A percentile compares a stretch with the other conserved stretches of the same genome.
phyloP scores from a whole-genome alignment of 306 rosid species.

The Ochetophila trinervis region DNA sequence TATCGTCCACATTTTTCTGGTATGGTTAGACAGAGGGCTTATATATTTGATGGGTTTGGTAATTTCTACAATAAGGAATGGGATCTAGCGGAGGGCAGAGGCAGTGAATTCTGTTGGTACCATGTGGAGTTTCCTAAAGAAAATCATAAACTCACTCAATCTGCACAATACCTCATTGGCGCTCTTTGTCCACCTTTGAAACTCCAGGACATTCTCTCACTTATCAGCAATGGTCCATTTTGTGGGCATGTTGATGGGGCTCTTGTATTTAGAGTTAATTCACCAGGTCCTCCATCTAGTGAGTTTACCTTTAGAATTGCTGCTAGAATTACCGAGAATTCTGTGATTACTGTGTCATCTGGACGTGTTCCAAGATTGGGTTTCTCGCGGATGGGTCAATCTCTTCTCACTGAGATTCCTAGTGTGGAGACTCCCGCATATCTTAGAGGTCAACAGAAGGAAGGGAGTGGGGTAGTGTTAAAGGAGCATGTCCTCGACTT shows the following conservation, averaged over 20 bases:
- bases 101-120: slow-evolving; percentile 88
- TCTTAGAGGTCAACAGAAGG: slow-evolving; percentile 49
- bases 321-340: slow-evolving; percentile 75
- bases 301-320: slow-evolving; percentile 88
- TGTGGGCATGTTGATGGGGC: slow-evolving; percentile 94
- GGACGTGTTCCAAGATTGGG: slow-evolving; percentile 96
- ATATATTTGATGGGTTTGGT: slow-evolving; percentile 79
- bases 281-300: slow-evolving; percentile 88
- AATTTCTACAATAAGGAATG: slow-evolving; percentile 76
- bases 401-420: slow-evolving; percentile 91
- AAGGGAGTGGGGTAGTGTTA: slow-evolving; percentile 58
- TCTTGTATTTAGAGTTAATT: slow-evolving; percentile 86
- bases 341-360: slow-evolving; percentile 80
- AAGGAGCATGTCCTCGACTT: slow-evolving; percentile 96
- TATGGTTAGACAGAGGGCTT: slow-evolving; percentile 77
- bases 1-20: slow-evolving; percentile 40
- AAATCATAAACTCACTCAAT: slow-evolving; percentile 68
- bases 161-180: slow-evolving; percentile 76
- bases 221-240: slow-evolving; percentile 96
- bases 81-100: slow-evolving; percentile 62
- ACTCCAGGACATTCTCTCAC: slow-evolving; percentile 94
- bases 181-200: slow-evolving; percentile 93
- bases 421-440: slow-evolving; percentile 60
- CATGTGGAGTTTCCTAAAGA: slow-evolving; percentile 94
- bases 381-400: slow-evolving; percentile 68